A percentile compares a stretch with the other conserved stretches of the same genome.
These are phyloP conservation scores for Flaveria sonorensis DNA, from an alignment of 129 eudicot species.

Conservation along the genomic window DNA sequence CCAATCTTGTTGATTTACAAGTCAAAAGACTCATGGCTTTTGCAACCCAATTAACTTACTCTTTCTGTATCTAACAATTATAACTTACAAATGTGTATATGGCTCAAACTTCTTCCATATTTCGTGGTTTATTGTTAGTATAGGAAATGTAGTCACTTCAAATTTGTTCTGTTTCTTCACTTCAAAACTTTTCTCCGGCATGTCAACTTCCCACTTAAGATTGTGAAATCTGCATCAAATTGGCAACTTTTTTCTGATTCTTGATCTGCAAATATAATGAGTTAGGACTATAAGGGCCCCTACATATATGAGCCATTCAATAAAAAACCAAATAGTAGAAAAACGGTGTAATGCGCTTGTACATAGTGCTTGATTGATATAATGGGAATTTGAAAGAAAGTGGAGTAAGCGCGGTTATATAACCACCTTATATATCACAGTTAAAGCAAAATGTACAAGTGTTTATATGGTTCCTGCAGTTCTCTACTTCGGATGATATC, in stretches of 20 bases:
- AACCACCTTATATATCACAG: no score
- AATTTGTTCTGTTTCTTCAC: not conserved
- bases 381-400: no score
- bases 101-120: not conserved
- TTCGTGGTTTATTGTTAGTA: not conserved
- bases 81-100: not conserved
- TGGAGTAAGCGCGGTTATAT: no score
- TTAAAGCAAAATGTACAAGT: not conserved
- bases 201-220: not conserved
- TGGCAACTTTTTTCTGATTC: not conserved
- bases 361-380: no score
- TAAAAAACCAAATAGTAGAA: no score
- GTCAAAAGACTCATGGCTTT: constrained; percentile 15
- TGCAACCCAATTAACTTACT: constrained; percentile 5
- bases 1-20: constrained; percentile 16
- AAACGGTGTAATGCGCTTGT: no score
- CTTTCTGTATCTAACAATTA: constrained; percentile 10
- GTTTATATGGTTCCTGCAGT: not conserved
- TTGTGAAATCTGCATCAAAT: not conserved
- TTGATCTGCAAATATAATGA: not conserved
- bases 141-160: not conserved
- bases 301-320: no score
- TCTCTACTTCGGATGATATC: not conserved
- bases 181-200: not conserved
- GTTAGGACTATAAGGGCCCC: no score